Base-by-base conservation (phyloP, 2,329 filamentous ascomycete genomes). In the Xylaria sp. region DNA sequence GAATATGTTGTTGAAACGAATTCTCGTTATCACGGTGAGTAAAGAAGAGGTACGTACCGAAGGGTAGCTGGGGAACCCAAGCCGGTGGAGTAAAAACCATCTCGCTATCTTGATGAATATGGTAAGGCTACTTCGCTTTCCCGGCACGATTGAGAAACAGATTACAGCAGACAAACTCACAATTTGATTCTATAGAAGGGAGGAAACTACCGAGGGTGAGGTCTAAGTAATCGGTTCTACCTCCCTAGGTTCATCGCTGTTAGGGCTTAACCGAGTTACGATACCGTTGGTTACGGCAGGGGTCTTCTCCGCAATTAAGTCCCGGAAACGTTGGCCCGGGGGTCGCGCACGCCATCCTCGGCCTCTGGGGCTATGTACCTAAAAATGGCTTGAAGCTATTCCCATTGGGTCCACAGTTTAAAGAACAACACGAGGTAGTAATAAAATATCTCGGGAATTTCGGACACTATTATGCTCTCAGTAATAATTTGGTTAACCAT, bases 41-140 rank as follows among this genome's bases (percentile, higher is more conserved):
- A n/a, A 41, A 20, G 48, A 46, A 23, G 45, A 52, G 18, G 3
- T 43, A 66, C 75, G 52, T 67, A 77, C 75, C 74, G 55, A 77
- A 77, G 4, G 75, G 75, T 13, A 77, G 62, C 43, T 74, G 60
- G 41, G 75, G 75, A 45, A 76, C 75, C 75, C 73, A 77, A 12
- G 72, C 56, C 34, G 75, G 75, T 59, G 75, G 74, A 32, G 72
- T 75, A 70, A 77, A 76, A 48, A 77, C 73, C 75, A 77, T 77
- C 55, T 73, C 73, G 50, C 20, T 43, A 20, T 41, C 4, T 53
- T 34, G 10, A 9, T n/a, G 20, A 9, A 1, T 36, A 13, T 32
- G 28, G 18, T 32, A 57, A 23, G 30, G 48, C 3, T 30, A 25
- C 10, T n/a, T 18, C n/a, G 23, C 50, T 41, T 2, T n/a, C 23